These are phyloP conservation scores for Curvularia sp. DNA, from an alignment of 2,329 filamentous ascomycete genomes.

Conservation along the genomic window DNA sequence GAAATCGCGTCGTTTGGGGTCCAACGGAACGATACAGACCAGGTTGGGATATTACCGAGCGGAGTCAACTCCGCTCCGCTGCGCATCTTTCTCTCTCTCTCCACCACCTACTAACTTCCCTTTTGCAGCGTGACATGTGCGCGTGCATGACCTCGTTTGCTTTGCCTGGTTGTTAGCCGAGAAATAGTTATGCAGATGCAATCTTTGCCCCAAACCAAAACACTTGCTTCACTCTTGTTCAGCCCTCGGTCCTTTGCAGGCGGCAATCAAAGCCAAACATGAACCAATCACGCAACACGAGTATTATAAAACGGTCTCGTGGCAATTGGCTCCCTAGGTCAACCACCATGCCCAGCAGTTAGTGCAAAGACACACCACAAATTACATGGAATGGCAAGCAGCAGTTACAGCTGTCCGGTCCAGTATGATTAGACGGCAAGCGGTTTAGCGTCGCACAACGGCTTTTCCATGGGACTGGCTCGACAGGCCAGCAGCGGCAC, in stretches of 20 bases:
- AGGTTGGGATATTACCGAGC: neutral
- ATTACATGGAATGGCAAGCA: slow-evolving; percentile 8
- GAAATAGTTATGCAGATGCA: neutral
- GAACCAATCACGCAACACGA: neutral
- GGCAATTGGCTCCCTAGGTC: slow-evolving; percentile 3
- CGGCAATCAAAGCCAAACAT: slow-evolving; percentile 1
- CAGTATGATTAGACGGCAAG: slow-evolving; percentile 12
- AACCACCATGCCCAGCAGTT: neutral
- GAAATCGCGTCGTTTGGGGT: neutral
- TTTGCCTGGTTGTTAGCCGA: neutral
- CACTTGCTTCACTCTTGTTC: neutral
- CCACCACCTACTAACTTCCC: slow-evolving; percentile 1
- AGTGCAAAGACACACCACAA: neutral
- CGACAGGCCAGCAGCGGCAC: slow-evolving; percentile 11
- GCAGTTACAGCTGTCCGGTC: slow-evolving; percentile 2
- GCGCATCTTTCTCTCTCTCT: neutral
- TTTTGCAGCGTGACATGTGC: neutral
- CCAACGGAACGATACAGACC: neutral
- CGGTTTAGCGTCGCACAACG: slow-evolving; percentile 29
- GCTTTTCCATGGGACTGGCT: slow-evolving; percentile 24
- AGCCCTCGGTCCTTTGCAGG: neutral
- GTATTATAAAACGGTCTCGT: neutral
- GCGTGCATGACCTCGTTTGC: neutral
- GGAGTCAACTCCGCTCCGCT: slow-evolving; percentile 4
- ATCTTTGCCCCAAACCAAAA: neutral